These are phyloP conservation scores for Panicum virgatum DNA, from an alignment of 202 grass and related monocot genomes.

Conservation along the genomic window DNA sequence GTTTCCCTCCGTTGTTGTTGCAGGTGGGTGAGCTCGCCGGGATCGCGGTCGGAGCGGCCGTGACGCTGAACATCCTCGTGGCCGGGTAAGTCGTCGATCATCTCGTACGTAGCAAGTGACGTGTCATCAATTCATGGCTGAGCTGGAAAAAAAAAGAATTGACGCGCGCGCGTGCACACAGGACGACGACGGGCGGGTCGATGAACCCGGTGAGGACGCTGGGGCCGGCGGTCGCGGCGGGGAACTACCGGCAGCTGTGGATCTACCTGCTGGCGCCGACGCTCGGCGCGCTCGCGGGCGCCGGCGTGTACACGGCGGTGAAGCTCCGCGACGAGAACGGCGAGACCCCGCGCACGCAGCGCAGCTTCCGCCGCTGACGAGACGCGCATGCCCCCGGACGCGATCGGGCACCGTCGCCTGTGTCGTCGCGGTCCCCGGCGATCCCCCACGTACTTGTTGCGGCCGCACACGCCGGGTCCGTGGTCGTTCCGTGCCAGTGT, in stretches of 20 bases:
- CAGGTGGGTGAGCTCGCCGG: conserved; percentile 85
- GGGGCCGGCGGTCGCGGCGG: conserved; percentile 79
- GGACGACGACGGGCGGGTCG: conserved; percentile 79
- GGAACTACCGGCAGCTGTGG: conserved; percentile 92
- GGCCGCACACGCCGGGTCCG: neutral
- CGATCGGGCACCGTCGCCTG: too few relatives aligned
- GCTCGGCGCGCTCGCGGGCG: conserved; percentile 64
- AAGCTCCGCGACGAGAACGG: conserved; percentile 76
- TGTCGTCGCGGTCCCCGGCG: too few relatives aligned
- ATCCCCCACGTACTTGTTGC: neutral
- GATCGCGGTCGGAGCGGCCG: conserved; percentile 72
- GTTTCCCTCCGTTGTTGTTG: neutral
- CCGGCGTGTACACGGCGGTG: conserved; percentile 70
- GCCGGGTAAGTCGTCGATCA: conserved; percentile 14
- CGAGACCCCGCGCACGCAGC: conserved; percentile 59
- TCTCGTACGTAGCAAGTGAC: neutral
- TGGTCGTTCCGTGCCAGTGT: neutral
- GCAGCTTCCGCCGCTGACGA: conserved; percentile 72
- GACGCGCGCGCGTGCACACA: neutral
- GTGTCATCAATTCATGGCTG: neutral
- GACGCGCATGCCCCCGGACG: too few relatives aligned
- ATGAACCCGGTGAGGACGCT: conserved; percentile 97
- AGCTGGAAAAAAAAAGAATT: neutral
- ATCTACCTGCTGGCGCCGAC: conserved; percentile 92
- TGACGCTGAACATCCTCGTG: conserved; percentile 74